phyloP scores from a whole-genome alignment of 768 basidiomycete species.

The Boletus sp. region DNA sequence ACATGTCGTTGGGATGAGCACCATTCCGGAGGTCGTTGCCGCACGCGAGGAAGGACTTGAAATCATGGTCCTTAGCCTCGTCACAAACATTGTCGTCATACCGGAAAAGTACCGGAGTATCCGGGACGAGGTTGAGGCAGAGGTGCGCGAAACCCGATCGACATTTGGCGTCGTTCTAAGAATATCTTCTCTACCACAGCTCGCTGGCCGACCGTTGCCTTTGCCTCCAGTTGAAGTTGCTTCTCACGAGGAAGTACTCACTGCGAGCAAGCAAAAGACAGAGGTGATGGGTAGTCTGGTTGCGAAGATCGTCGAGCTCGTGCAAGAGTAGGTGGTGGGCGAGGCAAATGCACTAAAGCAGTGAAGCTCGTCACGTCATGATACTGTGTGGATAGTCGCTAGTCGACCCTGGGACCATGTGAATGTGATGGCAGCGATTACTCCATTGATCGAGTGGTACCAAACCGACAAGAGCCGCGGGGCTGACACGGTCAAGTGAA shows the following conservation, averaged over 20 bases:
- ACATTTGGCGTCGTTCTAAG: not conserved
- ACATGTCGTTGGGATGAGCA: constrained; percentile 94
- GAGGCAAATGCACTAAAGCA: constrained; percentile 3
- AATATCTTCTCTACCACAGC: constrained; percentile 35
- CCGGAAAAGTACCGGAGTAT: constrained; percentile 64
- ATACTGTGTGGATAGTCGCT: not conserved
- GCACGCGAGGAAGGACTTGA: constrained; percentile 74
- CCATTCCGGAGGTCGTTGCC: constrained; percentile 83
- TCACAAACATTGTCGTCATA: constrained; percentile 83
- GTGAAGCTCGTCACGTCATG: constrained; percentile 5
- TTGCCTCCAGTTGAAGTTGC: constrained; percentile 45
- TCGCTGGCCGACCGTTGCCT: constrained; percentile 54
- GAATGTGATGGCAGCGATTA: not conserved
- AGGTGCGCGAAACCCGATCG: constrained; percentile 43
- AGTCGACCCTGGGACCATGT: not conserved
- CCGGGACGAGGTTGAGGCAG: constrained; percentile 70
- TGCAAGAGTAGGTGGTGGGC: constrained; percentile 18
- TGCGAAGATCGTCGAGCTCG: constrained; percentile 52
- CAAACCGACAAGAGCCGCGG: not conserved
- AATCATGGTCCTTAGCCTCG: constrained; percentile 76
- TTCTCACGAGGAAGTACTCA: constrained; percentile 78
- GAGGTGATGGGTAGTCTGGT: constrained; percentile 72
- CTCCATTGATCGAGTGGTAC: not conserved
- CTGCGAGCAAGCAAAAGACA: constrained; percentile 61
- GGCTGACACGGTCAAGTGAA: not conserved